Evolutionary conservation across 2,329 filamentous ascomycete species (phyloP).

Genomic region (Cordyceps cateniannulata): DNA sequence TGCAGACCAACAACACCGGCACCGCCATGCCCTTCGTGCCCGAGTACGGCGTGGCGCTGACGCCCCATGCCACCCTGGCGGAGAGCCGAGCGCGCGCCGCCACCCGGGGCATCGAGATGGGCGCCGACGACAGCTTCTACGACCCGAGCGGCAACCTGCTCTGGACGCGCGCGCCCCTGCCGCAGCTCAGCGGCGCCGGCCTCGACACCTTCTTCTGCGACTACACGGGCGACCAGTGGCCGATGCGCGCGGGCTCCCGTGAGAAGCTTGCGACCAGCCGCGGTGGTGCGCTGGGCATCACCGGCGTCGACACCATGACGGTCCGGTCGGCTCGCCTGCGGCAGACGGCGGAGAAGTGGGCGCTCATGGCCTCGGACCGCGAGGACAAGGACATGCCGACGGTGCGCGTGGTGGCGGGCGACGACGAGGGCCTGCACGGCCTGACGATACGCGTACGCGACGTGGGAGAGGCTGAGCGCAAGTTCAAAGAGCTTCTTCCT

Average conservation of each 20-base stretch:
- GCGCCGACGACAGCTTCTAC: conserved; percentile 1
- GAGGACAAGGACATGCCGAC: not conserved
- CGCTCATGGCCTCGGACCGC: not conserved
- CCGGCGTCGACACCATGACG: not conserved
- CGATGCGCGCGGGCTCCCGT: not conserved
- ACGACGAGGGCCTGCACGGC: conserved; percentile 1
- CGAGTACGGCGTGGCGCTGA: conserved; percentile 1
- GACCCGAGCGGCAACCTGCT: not conserved
- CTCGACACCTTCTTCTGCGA: conserved; percentile 4
- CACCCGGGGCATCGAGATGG: not conserved
- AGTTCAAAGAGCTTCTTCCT: not conserved
- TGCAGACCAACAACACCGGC: not conserved
- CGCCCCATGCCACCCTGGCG: not conserved
- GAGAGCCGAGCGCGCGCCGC: not conserved
- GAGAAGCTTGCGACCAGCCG: not conserved
- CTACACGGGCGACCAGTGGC: conserved; percentile 4
- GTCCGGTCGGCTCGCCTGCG: not conserved
- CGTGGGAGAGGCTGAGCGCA: not conserved
- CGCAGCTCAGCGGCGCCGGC: not conserved
- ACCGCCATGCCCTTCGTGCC: not conserved
- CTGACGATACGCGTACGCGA: conserved; percentile 4
- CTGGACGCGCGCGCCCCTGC: not conserved
- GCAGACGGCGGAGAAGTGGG: not conserved
- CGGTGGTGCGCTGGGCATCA: not conserved
- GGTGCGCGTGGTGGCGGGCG: conserved; percentile 1